phyloP scores from a whole-genome alignment of 2,329 filamentous ascomycete species.

The Stemphylium beticola region DNA sequence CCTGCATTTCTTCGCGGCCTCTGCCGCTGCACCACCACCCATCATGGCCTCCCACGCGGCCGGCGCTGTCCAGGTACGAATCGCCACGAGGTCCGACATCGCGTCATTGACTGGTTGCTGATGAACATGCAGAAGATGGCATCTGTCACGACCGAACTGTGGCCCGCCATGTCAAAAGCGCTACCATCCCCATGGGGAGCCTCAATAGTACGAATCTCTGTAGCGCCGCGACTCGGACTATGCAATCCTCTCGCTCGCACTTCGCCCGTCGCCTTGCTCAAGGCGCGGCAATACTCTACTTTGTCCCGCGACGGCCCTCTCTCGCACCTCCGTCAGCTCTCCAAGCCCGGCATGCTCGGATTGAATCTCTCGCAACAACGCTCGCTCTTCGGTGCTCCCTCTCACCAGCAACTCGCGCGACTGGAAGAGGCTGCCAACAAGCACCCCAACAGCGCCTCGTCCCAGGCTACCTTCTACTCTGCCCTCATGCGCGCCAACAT shows the following conservation, averaged over 20 bases:
- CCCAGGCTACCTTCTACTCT: slow-evolving; percentile 94
- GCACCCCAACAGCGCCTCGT: slow-evolving; percentile 83
- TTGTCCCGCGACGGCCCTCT: slow-evolving; percentile 44
- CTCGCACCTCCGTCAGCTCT: slow-evolving; percentile 37
- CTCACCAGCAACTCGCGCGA: slow-evolving; percentile 73
- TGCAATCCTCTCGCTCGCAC: slow-evolving; percentile 44
- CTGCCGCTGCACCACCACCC: slow-evolving; percentile 34
- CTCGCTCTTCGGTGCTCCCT: slow-evolving; percentile 55
- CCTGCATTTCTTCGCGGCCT: slow-evolving; percentile 32
- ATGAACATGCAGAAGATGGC: slow-evolving; percentile 52
- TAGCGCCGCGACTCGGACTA: slow-evolving; percentile 43
- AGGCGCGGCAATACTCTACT: slow-evolving; percentile 49
- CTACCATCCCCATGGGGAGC: slow-evolving; percentile 46
- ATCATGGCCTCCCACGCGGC: slow-evolving; percentile 61
- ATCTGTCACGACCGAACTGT: slow-evolving; percentile 47
- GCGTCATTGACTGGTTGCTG: slow-evolving; percentile 26
- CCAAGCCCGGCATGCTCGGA: slow-evolving; percentile 42
- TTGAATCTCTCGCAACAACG: slow-evolving; percentile 53
- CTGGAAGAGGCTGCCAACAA: slow-evolving; percentile 92
- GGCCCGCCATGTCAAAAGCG: slow-evolving; percentile 49
- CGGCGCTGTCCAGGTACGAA: slow-evolving; percentile 55
- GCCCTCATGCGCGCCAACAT: slow-evolving; percentile 89
- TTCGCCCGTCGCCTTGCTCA: slow-evolving; percentile 31
- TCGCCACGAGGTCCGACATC: slow-evolving; percentile 36
- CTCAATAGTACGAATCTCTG: not conserved